These are phyloP conservation scores for Canavalia gladiata DNA, from an alignment of 306 rosid genomes.

Conservation along the genomic window DNA sequence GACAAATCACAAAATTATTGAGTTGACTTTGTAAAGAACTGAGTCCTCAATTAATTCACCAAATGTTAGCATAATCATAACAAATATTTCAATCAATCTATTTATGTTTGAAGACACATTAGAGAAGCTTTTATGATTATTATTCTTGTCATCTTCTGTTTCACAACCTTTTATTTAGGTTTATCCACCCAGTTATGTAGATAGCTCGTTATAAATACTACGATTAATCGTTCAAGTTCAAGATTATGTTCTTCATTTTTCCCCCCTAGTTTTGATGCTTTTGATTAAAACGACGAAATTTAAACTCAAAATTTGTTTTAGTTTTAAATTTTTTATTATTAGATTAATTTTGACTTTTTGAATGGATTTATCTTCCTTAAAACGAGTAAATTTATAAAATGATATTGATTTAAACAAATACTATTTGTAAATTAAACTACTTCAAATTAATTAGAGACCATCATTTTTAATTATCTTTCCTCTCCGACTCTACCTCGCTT, in stretches of 20 bases:
- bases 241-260: background rate
- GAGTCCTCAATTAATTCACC: constrained; percentile 24
- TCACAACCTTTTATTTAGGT: background rate
- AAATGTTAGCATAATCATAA: constrained; percentile 29
- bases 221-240: background rate
- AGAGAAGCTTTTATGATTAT: constrained; percentile 19
- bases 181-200: background rate
- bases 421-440: too few species aligned
- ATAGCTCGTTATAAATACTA: background rate
- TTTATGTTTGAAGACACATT: constrained; percentile 16
- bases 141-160: background rate
- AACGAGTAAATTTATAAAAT: too few species aligned
- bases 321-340: too few species aligned
- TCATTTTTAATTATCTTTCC: too few species aligned
- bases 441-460: too few species aligned
- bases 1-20: constrained; percentile 11
- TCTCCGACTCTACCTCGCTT: too few species aligned
- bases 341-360: too few species aligned
- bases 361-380: too few species aligned
- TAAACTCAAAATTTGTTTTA: too few species aligned
- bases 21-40: constrained; percentile 44
- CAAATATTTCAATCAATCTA: background rate
- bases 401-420: too few species aligned
- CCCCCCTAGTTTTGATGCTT: background rate
- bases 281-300: background rate